Conservation (phyloP, 2,329 filamentous ascomycete species). For the Magnaporthiopsis poae region DNA sequence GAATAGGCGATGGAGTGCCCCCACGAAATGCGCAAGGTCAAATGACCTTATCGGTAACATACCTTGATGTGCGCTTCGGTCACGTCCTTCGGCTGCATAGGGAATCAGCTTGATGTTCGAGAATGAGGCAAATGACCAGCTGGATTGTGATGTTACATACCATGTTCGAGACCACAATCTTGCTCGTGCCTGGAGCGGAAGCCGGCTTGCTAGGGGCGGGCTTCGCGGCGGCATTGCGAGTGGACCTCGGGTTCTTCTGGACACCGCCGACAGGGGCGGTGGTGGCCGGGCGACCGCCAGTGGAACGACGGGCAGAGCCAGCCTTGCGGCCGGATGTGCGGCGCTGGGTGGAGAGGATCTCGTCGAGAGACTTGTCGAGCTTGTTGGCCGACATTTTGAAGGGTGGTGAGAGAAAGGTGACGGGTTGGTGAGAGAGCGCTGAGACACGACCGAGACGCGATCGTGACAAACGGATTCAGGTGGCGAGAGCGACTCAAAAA, state of each 20-base stretch:
- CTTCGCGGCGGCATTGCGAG: conserved; percentile 50
- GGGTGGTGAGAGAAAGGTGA: conserved; percentile 3
- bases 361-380: conserved; percentile 92
- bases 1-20: conserved; percentile 27
- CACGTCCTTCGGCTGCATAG: conserved; percentile 79
- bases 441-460: background rate
- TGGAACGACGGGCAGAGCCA: conserved; percentile 38
- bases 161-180: conserved; percentile 97
- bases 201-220: conserved; percentile 55
- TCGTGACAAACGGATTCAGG: background rate
- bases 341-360: conserved; percentile 77
- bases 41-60: conserved; percentile 84
- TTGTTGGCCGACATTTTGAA: conserved; percentile 71
- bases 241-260: conserved; percentile 61
- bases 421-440: background rate
- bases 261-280: conserved; percentile 71
- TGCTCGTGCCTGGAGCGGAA: conserved; percentile 63
- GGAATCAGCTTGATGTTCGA: background rate
- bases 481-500: background rate
- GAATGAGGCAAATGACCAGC: conserved; percentile 24
- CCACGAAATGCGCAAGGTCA: conserved; percentile 62
- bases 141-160: conserved; percentile 94
- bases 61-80: conserved; percentile 98
- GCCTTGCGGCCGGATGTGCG: conserved; percentile 44
- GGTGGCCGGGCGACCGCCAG: conserved; percentile 45